phyloP scores from a whole-genome alignment of 306 rosid species.

The Erythrophleum fordii region DNA sequence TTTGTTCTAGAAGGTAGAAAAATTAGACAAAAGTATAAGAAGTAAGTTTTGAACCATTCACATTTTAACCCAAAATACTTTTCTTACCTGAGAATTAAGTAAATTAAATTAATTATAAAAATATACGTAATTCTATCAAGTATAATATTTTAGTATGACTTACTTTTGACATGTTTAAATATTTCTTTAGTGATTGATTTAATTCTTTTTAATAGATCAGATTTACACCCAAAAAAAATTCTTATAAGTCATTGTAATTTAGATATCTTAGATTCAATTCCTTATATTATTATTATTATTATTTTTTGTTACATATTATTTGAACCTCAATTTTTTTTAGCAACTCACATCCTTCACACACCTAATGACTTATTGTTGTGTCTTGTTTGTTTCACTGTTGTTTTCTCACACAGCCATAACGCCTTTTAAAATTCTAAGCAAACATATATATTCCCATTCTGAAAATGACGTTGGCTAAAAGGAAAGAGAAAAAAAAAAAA shows the following conservation, averaged over 20 bases:
- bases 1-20: constrained; percentile 41
- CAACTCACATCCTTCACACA: neutral
- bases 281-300: no score
- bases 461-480: constrained; percentile 25
- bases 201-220: no score
- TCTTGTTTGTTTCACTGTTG: constrained; percentile 36
- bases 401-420: neutral
- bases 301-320: no score
- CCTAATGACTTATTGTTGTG: neutral
- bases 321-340: no score
- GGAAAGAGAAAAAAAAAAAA: neutral
- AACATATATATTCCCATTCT: constrained; percentile 19
- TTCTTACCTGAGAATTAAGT: neutral
- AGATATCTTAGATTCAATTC: no score
- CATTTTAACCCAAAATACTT: neutral
- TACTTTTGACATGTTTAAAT: neutral
- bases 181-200: no score
- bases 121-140: neutral
- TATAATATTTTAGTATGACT: neutral
- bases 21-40: constrained; percentile 24
- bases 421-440: constrained; percentile 25
- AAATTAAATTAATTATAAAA: neutral
- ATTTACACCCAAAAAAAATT: no score
- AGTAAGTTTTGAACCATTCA: constrained; percentile 19
- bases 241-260: no score